phyloP scores from a whole-genome alignment of 805 yeast species.

The Candida maris region DNA sequence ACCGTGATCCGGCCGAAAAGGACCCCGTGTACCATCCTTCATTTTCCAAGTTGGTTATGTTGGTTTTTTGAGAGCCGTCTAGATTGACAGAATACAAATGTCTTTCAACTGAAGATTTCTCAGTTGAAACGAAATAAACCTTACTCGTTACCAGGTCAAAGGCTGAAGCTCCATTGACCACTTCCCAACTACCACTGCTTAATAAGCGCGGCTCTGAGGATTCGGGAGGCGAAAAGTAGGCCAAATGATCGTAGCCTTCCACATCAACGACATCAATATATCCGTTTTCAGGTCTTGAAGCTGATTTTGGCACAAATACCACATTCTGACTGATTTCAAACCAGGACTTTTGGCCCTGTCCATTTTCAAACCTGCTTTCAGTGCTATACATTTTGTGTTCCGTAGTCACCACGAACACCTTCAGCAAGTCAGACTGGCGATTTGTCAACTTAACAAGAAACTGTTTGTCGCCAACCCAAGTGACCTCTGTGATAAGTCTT shows the following conservation, averaged over 20 bases:
- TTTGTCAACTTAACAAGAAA: constrained; percentile 57
- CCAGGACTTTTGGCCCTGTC: constrained; percentile 56
- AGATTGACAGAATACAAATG: constrained; percentile 73
- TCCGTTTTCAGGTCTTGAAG: constrained; percentile 52
- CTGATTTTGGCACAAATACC: constrained; percentile 51
- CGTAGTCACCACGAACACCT: constrained; percentile 53
- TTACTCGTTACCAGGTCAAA: constrained; percentile 51
- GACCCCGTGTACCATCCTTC: constrained; percentile 69
- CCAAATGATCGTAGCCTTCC: constrained; percentile 69
- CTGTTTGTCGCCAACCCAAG: constrained; percentile 60
- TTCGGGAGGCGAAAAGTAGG: constrained; percentile 73
- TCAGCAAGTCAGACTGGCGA: constrained; percentile 63
- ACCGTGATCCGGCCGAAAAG: constrained; percentile 78
- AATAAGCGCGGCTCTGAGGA: constrained; percentile 53
- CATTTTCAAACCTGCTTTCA: constrained; percentile 47
- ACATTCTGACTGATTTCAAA: constrained; percentile 72
- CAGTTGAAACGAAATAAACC: constrained; percentile 69
- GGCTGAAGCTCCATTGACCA: constrained; percentile 66
- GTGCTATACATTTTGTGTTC: constrained; percentile 28
- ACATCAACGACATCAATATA: constrained; percentile 76
- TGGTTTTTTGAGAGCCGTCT: constrained; percentile 38
- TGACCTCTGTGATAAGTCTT: constrained; percentile 59
- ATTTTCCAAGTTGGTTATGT: constrained; percentile 47
- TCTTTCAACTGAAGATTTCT: constrained; percentile 75
- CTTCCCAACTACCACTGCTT: constrained; percentile 86